A percentile compares a stretch with the other conserved stretches of the same genome.
Evolutionary conservation across 1,284 basidiomycete genomes (phyloP).

Genomic region (Bjerkandera adusta): DNA sequence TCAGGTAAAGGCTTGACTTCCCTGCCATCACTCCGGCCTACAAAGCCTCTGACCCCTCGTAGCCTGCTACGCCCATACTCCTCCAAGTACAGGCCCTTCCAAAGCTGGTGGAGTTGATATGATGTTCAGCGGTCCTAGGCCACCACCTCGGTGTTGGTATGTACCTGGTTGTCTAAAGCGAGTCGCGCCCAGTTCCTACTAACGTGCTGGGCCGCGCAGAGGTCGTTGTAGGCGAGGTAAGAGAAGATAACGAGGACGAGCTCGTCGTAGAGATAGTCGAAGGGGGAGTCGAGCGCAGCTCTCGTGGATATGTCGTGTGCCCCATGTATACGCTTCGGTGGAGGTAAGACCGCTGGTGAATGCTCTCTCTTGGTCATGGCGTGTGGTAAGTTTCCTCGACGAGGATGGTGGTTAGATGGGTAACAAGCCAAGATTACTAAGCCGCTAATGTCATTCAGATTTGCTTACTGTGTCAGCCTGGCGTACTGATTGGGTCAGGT

Average conservation of each 20-base stretch:
- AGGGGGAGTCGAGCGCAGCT: constrained; percentile 23
- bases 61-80: constrained; percentile 66
- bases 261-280: constrained; percentile 72
- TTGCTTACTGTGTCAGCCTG: too few relatives aligned
- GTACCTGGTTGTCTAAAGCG: constrained; percentile 55
- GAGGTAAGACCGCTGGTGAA: constrained; percentile 49
- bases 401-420: too few relatives aligned
- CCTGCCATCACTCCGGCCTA: constrained; percentile 51
- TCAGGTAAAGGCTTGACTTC: constrained; percentile 59
- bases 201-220: constrained; percentile 62
- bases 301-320: constrained; percentile 12
- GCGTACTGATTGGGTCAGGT: too few relatives aligned
- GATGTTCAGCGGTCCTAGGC: constrained; percentile 20
- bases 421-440: too few relatives aligned
- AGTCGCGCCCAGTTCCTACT: constrained; percentile 68
- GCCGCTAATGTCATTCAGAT: too few relatives aligned
- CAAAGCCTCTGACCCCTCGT: constrained; percentile 62
- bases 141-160: constrained; percentile 30
- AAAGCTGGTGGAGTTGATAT: constrained; percentile 41
- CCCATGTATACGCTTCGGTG: constrained; percentile 55
- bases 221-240: constrained; percentile 60
- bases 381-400: too few relatives aligned
- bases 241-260: constrained; percentile 73
- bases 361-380: constrained; percentile 60
- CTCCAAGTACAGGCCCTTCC: constrained; percentile 55